These are phyloP conservation scores for Dictyostelium brefeldianum DNA, from an alignment of 78 protist species.

Conservation along the genomic window DNA sequence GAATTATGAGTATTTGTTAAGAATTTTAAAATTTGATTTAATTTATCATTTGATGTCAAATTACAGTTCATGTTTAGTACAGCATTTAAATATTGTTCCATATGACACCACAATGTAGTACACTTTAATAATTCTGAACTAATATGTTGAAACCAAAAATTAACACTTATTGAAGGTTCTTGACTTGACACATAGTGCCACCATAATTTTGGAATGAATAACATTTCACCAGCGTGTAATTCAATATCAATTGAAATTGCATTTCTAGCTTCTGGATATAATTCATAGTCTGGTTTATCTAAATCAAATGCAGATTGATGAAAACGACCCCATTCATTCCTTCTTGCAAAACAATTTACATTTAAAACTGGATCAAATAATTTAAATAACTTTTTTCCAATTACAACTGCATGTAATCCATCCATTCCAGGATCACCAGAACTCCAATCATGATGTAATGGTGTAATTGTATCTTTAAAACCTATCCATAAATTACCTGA, in stretches of 20 bases:
- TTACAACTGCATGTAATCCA: conserved; percentile 77
- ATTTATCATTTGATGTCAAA: conserved; percentile 26
- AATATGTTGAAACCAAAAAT: conserved; percentile 85
- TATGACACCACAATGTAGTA: not conserved
- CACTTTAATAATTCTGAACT: conserved; percentile 56
- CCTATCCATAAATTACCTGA: conserved; percentile 83
- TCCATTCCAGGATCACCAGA: conserved; percentile 87
- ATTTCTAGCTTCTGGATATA: conserved; percentile 44
- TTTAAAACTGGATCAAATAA: conserved; percentile 50
- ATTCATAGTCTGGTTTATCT: conserved; percentile 36
- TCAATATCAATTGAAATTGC: conserved; percentile 12
- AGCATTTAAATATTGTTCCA: conserved; percentile 55
- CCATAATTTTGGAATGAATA: conserved; percentile 88
- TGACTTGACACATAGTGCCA: conserved; percentile 83
- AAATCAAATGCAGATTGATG: conserved; percentile 78
- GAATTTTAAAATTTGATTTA: conserved; percentile 17
- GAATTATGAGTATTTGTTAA: not conserved
- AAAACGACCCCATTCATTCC: conserved; percentile 62
- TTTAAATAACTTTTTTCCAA: conserved; percentile 53
- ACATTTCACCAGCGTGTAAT: conserved; percentile 70
- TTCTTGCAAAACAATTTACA: conserved; percentile 16
- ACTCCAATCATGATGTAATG: conserved; percentile 77
- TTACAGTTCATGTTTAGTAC: not conserved
- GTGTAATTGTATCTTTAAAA: conserved; percentile 70
- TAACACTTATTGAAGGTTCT: conserved; percentile 57